Evolutionary conservation across 2,329 filamentous ascomycete species (phyloP).

Genomic region (Aspergillus pseudonomiae): DNA sequence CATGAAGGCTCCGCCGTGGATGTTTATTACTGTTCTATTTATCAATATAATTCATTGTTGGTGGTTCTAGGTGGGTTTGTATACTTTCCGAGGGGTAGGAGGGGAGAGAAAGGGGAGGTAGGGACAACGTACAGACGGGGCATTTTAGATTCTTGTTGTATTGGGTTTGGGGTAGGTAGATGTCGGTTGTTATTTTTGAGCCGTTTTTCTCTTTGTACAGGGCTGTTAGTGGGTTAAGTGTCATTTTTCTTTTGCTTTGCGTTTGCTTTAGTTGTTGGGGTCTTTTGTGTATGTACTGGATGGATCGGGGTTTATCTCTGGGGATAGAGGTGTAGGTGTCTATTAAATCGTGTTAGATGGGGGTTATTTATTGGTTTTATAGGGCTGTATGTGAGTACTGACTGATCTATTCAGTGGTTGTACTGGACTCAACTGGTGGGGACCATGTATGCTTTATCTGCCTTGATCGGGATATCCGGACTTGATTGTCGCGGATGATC

Average conservation of each 20-base stretch:
- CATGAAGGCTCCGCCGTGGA: constrained; percentile 51
- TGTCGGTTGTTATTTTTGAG: constrained; percentile 29
- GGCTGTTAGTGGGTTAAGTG: constrained; percentile 21
- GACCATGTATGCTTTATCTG: neutral
- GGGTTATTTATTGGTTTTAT: neutral
- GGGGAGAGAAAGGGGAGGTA: neutral
- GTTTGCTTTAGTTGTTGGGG: neutral
- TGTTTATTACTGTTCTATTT: constrained; percentile 38
- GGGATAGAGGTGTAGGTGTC: neutral
- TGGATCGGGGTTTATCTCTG: neutral
- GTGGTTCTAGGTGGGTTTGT: neutral
- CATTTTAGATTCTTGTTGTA: constrained; percentile 16
- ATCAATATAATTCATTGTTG: too few species aligned
- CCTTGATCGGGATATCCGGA: constrained; percentile 10
- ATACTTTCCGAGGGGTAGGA: neutral
- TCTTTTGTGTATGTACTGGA: neutral
- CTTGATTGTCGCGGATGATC: neutral
- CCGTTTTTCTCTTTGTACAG: constrained; percentile 27
- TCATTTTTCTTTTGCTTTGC: constrained; percentile 8
- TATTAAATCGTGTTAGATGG: neutral
- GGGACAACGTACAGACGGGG: constrained; percentile 26
- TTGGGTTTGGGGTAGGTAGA: constrained; percentile 27
- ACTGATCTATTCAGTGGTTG: neutral
- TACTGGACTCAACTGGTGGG: neutral
- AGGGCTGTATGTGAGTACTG: neutral